Base-by-base conservation (phyloP, 148 eudicot genomes). In the Limonium bicolor region DNA sequence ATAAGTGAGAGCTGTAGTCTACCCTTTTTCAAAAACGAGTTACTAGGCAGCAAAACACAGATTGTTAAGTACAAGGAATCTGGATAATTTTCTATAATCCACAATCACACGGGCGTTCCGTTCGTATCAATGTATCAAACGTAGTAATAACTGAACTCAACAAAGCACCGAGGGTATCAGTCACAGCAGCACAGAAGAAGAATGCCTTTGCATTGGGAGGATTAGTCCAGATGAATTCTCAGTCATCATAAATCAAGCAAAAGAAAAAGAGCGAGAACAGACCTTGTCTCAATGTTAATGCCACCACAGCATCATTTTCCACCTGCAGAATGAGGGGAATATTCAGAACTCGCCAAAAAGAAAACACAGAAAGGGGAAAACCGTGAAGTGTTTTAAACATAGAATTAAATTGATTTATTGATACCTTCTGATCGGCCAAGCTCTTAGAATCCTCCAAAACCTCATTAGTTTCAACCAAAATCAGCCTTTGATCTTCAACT, bases 231-330 rank as follows among this genome's bases (percentile, higher is more conserved):
- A n/a, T n/a, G n/a, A n/a, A 40, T 16, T 40, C 2, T 8, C 1
- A 18, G 8, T 1, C 21, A 40, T 18, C 7, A 40, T 20, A 48
- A 26, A 17, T 21, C 3, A 35, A n/a, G n/a, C n/a, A n/a, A 23
- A 41, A 23, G 25, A 21, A 20, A 14, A 18, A 5, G 27, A 14
- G 32, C 15, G 22, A 16, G 29, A 51, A 6, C 39, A 34, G 41
- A 90, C 99, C 99, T 90, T 78, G 80, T 71, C 93, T 77, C 69
- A 90, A 51, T 24, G 93, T 78, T 66, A 84, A 56, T 41, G 95
- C 99, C 63, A 90, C 95, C 59, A 84, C 76, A 67, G 93, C 88
- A 59, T 90, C 99, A 65, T 90, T 90, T 71, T 90, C 95, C 38
- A 90, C 99, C 99, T 90, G 73, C 45, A 53, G 68, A 56, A 36